Conservation (phyloP, 495 filamentous ascomycete genomes). For the Podospora didyma region DNA sequence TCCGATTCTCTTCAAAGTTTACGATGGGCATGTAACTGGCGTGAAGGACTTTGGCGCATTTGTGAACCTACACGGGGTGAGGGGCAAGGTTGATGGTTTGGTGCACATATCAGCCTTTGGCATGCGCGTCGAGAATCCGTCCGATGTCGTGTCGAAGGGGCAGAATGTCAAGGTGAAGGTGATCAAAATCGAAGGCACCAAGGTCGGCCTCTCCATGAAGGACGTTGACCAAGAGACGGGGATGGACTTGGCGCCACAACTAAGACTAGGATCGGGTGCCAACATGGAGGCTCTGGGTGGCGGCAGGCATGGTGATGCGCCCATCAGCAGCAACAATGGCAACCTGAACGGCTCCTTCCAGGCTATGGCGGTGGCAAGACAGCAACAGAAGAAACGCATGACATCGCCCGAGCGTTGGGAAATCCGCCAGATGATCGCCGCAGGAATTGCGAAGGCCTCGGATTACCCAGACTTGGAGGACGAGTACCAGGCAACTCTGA, state of each 20-base stretch:
- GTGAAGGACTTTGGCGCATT: conserved; percentile 96
- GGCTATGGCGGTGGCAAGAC: conserved; percentile 32
- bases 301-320: conserved; percentile 45
- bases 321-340: conserved; percentile 20
- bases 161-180: conserved; percentile 94
- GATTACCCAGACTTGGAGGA: conserved; percentile 96
- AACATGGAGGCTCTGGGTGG: conserved; percentile 82
- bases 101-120: conserved; percentile 97
- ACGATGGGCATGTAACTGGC: conserved; percentile 83
- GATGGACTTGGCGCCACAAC: conserved; percentile 75
- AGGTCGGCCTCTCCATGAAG: conserved; percentile 92
- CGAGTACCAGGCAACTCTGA: conserved; percentile 83
- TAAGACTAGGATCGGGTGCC: conserved; percentile 81
- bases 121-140: conserved; percentile 84
- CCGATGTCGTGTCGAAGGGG: conserved; percentile 74
- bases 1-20: conserved; percentile 81
- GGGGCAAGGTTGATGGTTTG: conserved; percentile 85
- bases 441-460: conserved; percentile 81
- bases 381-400: conserved; percentile 77
- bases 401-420: conserved; percentile 97
- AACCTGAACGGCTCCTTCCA: conserved; percentile 28
- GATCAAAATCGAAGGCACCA: conserved; percentile 71
- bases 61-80: conserved; percentile 83
- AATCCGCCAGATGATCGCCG: conserved; percentile 92
- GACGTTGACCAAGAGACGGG: conserved; percentile 93